Base-by-base conservation (phyloP, 768 basidiomycete genomes). In the Hydnum rufescens region DNA sequence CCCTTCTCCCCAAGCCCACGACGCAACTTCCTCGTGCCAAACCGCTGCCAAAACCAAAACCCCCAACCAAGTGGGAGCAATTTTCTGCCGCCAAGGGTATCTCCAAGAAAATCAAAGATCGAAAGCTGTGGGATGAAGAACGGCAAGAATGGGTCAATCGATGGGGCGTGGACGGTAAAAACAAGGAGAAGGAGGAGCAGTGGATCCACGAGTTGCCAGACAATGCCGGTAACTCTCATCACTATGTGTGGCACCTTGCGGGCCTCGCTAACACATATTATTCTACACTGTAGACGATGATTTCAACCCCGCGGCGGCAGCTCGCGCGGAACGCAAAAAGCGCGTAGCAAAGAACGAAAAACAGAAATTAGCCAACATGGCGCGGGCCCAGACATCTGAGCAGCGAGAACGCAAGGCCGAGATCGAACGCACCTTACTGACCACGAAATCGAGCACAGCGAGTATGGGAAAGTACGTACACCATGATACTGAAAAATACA, bases 51-150 rank as follows among this genome's bases (percentile, higher is more conserved):
- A 92, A 89, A 60, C 82, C 84, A 2, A 95, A 93, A 66, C 80
- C 82, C 5, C 77, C 73, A 31, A 97, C 93, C 4, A 97, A 95
- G 65, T 99, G 95, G 95, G 87, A 97, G 69, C 72, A 76, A 53
- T 99, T 97, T 61, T 93, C 93, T 3, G 77, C 79, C 46, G 80
- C 85, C 32, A 96, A 95, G 69, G 95, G 95, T 32, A 97, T 97
- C 60, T 76, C 77, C 60, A 77, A 95, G 60, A 76, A 69, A 61
- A 73, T 68, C 47, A 75, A 75, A 43, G 87, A 93, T 8, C 82
- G 75, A 68, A 78, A 79, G 59, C 74, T 78, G 3, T 97, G 86
- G 85, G 90, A 97, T 64, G 92, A 97, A 60, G 90, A 93, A 64
- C 77, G 73, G 62, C 88, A 95, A 64, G 83, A 82, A 18, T 97